Percentiles rank a stretch among this genome's conserved stretches.
Evolutionary conservation across 495 filamentous ascomycete genomes (phyloP).

Genomic region (Hypomontagnella monticulosa): DNA sequence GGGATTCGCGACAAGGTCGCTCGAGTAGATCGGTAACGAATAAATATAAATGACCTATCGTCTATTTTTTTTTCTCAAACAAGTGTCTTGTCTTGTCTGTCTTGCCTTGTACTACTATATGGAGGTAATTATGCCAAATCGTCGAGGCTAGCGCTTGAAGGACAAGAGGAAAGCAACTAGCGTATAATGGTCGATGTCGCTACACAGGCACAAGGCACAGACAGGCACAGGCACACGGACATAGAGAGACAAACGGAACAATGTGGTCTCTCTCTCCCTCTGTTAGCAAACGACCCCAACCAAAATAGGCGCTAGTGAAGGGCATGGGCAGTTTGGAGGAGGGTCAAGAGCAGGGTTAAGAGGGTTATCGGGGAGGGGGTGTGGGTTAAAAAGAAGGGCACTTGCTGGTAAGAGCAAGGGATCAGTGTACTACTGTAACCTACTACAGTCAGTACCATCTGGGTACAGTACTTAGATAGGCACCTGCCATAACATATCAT

Average conservation of each 20-base stretch:
- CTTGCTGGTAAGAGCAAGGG: too few relatives aligned
- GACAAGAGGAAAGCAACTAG: conserved; percentile 1
- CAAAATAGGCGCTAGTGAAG: not conserved
- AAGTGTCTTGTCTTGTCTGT: conserved; percentile 3
- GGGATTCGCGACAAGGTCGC: conserved; percentile 8
- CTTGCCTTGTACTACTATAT: not conserved
- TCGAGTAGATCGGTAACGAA: conserved; percentile 4
- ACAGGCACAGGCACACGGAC: conserved; percentile 10
- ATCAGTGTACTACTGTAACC: too few relatives aligned
- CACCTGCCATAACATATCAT: too few relatives aligned
- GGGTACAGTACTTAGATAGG: not conserved
- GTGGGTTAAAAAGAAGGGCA: too few relatives aligned
- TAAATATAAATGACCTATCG: not conserved
- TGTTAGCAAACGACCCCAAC: conserved; percentile 11
- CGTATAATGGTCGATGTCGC: conserved; percentile 6
- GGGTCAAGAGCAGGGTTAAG: not conserved
- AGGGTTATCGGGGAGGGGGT: too few relatives aligned
- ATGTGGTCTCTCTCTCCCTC: conserved; percentile 9
- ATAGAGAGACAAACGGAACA: not conserved
- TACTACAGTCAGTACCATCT: too few relatives aligned
- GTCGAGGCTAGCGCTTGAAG: conserved; percentile 18
- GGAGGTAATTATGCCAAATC: conserved; percentile 1
- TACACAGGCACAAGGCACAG: conserved; percentile 14
- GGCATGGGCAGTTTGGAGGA: conserved; percentile 5
- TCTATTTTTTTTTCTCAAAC: conserved; percentile 7